A percentile compares a stretch with the other conserved stretches of the same genome.
Evolutionary conservation across 140 eudicot species (phyloP).

Genomic region (Bidens hawaiensis): DNA sequence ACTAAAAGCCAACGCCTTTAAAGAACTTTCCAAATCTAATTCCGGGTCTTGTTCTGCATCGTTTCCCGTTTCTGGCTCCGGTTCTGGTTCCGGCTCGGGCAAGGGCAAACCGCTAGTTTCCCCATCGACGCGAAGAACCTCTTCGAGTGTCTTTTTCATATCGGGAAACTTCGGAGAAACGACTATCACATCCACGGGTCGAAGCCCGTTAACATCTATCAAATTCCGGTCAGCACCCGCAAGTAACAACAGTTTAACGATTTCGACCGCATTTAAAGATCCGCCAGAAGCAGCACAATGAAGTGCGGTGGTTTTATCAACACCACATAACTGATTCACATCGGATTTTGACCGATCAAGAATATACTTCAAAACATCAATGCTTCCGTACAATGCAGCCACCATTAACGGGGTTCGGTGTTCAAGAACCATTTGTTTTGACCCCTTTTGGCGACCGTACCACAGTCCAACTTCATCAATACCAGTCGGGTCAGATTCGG

Average conservation of each 20-base stretch:
- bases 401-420: constrained; percentile 77
- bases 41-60: constrained; percentile 30
- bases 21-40: constrained; percentile 39
- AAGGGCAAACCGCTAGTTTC: constrained; percentile 10
- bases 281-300: constrained; percentile 90
- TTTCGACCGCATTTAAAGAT: constrained; percentile 44
- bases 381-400: constrained; percentile 74
- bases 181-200: constrained; percentile 52
- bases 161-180: constrained; percentile 51
- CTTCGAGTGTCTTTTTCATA: constrained; percentile 44
- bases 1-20: constrained; percentile 28
- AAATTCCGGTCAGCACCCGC: constrained; percentile 69
- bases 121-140: constrained; percentile 34
- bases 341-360: constrained; percentile 49
- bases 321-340: constrained; percentile 58
- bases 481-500: constrained; percentile 42
- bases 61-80: constrained; percentile 14
- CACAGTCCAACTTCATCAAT: constrained; percentile 68
- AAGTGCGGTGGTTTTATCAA: constrained; percentile 66
- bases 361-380: constrained; percentile 50
- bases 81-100: constrained; percentile 26
- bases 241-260: constrained; percentile 42
- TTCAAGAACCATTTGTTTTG: constrained; percentile 76
- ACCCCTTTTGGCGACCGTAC: constrained; percentile 76
- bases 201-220: constrained; percentile 54